Evolutionary conservation across 108 stramenopile species (phyloP).

Genomic region (Cyclotella cryptica): DNA sequence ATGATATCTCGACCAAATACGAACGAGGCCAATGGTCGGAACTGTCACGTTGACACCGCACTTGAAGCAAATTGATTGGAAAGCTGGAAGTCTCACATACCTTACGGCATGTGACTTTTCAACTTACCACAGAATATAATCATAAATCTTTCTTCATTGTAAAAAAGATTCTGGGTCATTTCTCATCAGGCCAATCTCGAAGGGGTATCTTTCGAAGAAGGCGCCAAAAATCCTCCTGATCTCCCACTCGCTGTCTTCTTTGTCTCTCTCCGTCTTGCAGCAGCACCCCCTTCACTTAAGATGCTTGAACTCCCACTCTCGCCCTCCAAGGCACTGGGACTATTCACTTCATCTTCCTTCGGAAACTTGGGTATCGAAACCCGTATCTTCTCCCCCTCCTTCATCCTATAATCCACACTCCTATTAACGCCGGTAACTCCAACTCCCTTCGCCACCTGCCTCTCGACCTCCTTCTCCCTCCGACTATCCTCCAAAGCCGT

Average conservation of each 20-base stretch:
- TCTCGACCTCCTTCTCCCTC: slow-evolving; percentile 78
- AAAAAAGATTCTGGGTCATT: no score
- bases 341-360: slow-evolving; percentile 6
- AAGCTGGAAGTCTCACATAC: no score
- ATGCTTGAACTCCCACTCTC: not conserved
- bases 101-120: no score
- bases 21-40: no score
- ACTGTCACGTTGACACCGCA: no score
- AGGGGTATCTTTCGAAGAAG: slow-evolving; percentile 81
- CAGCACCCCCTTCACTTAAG: not conserved
- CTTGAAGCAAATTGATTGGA: no score
- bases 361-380: slow-evolving; percentile 62
- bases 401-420: slow-evolving; percentile 15
- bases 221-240: slow-evolving; percentile 62
- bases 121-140: not conserved
- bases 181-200: slow-evolving; percentile 38
- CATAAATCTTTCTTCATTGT: not conserved
- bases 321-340: slow-evolving; percentile 18
- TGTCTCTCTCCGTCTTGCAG: slow-evolving; percentile 12
- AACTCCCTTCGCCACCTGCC: slow-evolving; percentile 58
- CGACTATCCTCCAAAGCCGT: slow-evolving; percentile 91
- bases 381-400: slow-evolving; percentile 90
- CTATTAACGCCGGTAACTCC: slow-evolving; percentile 61
- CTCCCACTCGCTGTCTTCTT: slow-evolving; percentile 21
- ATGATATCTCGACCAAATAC: no score